A percentile compares a stretch with the other conserved stretches of the same genome.
These are phyloP conservation scores for Sambucus nigra DNA, from an alignment of 129 eudicot species.

Conservation along the genomic window DNA sequence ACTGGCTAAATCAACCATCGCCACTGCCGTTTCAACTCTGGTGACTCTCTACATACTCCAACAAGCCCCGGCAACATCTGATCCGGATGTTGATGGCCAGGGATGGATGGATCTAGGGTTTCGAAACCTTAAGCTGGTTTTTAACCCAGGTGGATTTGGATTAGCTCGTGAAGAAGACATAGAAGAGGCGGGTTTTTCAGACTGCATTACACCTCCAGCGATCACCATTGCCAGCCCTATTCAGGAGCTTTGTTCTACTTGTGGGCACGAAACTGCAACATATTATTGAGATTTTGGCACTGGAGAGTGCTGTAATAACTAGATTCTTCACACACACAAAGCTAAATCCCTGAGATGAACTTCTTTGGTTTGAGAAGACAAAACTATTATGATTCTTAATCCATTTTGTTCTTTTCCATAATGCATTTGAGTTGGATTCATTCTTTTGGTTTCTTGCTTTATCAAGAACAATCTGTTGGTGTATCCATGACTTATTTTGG, in stretches of 20 bases:
- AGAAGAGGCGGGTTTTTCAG: too few relatives aligned
- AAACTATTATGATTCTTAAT: constrained; percentile 63
- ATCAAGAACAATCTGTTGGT: constrained; percentile 74
- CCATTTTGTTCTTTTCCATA: constrained; percentile 97
- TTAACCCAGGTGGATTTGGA: too few relatives aligned
- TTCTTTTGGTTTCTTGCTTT: constrained; percentile 98
- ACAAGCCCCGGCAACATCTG: too few relatives aligned
- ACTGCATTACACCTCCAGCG: too few relatives aligned
- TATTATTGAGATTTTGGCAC: constrained; percentile 81
- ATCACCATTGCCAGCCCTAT: too few relatives aligned
- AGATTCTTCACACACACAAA: constrained; percentile 52
- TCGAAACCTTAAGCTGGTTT: too few relatives aligned
- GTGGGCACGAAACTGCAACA: constrained; percentile 93
- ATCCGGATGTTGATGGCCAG: too few relatives aligned
- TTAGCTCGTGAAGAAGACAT: too few relatives aligned
- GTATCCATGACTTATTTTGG: constrained; percentile 68
- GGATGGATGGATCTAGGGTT: too few relatives aligned
- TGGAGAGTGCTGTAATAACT: constrained; percentile 83
- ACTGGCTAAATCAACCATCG: too few relatives aligned
- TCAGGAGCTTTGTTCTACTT: constrained; percentile 78
- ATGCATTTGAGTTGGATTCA: constrained; percentile 94
- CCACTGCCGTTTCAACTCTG: too few relatives aligned
- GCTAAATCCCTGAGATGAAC: constrained; percentile 89
- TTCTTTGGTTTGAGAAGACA: constrained; percentile 94
- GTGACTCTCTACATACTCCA: too few relatives aligned